These are phyloP conservation scores for Cenchrus americanus DNA, from an alignment of 176 grass and related monocot species.

Conservation along the genomic window DNA sequence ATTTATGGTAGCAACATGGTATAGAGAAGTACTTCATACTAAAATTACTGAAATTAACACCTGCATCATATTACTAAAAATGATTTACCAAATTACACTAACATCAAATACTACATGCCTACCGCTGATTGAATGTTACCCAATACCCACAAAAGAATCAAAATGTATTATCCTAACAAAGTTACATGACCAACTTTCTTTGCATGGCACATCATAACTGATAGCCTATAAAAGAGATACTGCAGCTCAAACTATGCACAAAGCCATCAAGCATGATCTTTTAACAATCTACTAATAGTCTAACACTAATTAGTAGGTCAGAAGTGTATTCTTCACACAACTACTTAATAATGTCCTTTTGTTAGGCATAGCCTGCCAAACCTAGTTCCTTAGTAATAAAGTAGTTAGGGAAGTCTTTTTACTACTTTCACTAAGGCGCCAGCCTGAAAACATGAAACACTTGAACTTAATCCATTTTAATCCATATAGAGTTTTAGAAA, in stretches of 20 bases:
- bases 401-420: neutral
- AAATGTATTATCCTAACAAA: neutral
- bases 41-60: neutral
- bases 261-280: neutral
- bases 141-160: neutral
- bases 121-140: neutral
- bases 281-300: neutral
- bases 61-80: slow-evolving; percentile 6
- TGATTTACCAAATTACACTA: neutral
- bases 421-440: neutral
- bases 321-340: neutral
- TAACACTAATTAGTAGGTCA: neutral
- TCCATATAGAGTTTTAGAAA: slow-evolving; percentile 10
- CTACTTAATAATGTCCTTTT: neutral
- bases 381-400: slow-evolving; percentile 2
- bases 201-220: neutral
- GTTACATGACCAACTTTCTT: neutral
- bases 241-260: neutral
- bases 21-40: neutral
- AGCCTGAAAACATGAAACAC: neutral
- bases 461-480: slow-evolving; percentile 14
- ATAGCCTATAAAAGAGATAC: neutral
- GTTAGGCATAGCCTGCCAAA: neutral
- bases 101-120: neutral
- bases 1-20: neutral